Evolutionary conservation across 2,329 filamentous ascomycete genomes (phyloP).

Genomic region (Sclerotinia subarctica): DNA sequence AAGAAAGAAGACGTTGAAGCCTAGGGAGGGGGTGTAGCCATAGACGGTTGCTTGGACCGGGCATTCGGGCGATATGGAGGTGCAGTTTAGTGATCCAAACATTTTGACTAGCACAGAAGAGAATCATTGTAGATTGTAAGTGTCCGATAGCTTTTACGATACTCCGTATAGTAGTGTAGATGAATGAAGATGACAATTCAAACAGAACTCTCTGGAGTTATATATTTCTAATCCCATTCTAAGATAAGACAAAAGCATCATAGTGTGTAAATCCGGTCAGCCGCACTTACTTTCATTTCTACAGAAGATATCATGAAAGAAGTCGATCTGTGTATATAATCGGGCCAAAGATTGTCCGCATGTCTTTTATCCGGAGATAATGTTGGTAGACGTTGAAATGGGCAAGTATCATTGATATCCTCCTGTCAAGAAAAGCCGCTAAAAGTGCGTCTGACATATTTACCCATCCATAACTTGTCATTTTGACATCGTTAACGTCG

Average conservation of each 20-base stretch:
- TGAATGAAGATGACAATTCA: neutral
- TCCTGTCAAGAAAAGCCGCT: neutral
- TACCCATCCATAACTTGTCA: neutral
- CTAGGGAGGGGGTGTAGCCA: slow-evolving; percentile 55
- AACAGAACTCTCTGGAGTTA: neutral
- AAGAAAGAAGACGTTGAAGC: slow-evolving; percentile 54
- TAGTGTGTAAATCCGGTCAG: neutral
- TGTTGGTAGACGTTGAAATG: neutral
- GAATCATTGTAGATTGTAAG: neutral
- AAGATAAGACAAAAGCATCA: neutral
- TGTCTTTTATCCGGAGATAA: neutral
- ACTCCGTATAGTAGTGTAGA: neutral
- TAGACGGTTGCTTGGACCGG: slow-evolving; percentile 35
- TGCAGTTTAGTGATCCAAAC: slow-evolving; percentile 28
- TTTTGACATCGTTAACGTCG: neutral
- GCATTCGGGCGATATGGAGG: slow-evolving; percentile 33
- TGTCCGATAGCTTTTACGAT: neutral
- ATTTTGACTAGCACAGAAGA: neutral
- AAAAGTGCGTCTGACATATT: neutral
- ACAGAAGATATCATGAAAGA: neutral
- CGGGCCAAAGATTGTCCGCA: neutral
- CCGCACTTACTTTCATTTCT: neutral
- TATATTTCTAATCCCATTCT: neutral
- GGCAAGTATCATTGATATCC: neutral
- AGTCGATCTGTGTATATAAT: neutral